Evolutionary conservation across 306 rosid genomes (phyloP), one percentile per base, ranked within the genome.

Genomic region (Quercus glauca): DNA sequence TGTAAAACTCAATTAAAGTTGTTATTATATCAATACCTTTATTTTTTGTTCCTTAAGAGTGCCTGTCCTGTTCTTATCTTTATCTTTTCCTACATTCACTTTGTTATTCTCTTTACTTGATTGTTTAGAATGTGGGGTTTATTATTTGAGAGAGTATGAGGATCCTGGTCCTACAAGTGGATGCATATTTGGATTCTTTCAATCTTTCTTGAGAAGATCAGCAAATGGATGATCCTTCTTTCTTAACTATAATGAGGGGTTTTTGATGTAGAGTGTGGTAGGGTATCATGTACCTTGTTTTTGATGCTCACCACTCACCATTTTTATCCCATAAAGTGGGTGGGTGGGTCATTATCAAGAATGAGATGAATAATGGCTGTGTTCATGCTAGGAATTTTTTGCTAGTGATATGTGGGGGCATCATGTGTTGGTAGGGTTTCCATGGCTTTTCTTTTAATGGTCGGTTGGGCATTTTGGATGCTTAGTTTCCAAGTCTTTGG

Each of bases 321-420:
- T 3, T 59, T 3, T 59, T 33, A 63, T 45, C 25, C 37, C 71
- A 35, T 31, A 35, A 78, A 41, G 79, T 67, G 74, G 78, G 80
- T 83, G 31, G 81, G 80, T 51, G 78, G 68, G 55, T 9, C 61
- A 78, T 83, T 83, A 65, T 75, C 55, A 77, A 77, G 78, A 55
- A 71, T 23, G 63, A 52, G 41, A 17, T 25, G 76, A 68, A 23
- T 23, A 73, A 77, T 52, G 64, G 74, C 37, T 19, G 53, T 5
- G 67, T 77, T 71, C 23, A 61, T 60, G 15, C 33, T 72, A 20
- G 63, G 45, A 78, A 69, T 77, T 69, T 37, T 41, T 41, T 68
- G 59, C 71, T 71, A 25, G 73, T 60, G 71, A 35, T 67, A 41
- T 52, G 84, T 78, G 81, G 83, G 76, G 82, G 70, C 79, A 73